Conservation (phyloP, 768 basidiomycete species). For the Pilatotrama ljubarskyi region DNA sequence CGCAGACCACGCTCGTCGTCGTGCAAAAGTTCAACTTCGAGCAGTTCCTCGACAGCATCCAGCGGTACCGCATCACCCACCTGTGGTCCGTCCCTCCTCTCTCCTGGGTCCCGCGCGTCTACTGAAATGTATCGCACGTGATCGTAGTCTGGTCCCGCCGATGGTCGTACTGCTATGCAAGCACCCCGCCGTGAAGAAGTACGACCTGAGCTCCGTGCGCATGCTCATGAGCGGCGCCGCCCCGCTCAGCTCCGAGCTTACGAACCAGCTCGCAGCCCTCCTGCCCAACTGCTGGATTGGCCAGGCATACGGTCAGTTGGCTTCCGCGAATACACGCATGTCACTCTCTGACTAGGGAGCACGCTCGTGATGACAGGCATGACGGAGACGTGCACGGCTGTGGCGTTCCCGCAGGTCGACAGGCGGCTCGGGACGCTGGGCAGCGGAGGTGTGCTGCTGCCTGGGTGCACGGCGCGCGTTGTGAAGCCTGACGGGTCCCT, state of each 20-base stretch:
- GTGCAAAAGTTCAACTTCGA: conserved; percentile 35
- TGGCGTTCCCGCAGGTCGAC: conserved; percentile 32
- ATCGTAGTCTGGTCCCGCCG: conserved; percentile 35
- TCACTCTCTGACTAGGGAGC: not conserved
- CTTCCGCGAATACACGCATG: not conserved
- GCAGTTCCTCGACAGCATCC: conserved; percentile 37
- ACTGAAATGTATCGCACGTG: not conserved
- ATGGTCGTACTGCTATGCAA: conserved; percentile 39
- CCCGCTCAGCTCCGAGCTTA: conserved; percentile 55
- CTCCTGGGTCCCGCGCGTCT: not conserved
- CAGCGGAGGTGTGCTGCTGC: conserved; percentile 43
- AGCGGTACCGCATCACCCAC: conserved; percentile 36
- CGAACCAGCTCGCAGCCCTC: conserved; percentile 42
- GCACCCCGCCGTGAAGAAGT: conserved; percentile 43
- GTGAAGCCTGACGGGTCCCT: conserved; percentile 47
- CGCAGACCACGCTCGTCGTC: conserved; percentile 34
- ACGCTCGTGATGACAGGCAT: conserved; percentile 31
- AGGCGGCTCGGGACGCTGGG: conserved; percentile 27
- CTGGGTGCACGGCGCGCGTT: conserved; percentile 46
- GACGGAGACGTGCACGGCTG: conserved; percentile 42
- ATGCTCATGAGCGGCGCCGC: conserved; percentile 53
- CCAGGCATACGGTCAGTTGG: conserved; percentile 57
- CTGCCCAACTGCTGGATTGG: conserved; percentile 55
- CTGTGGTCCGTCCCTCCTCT: conserved; percentile 26
- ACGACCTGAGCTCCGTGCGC: conserved; percentile 41